These are phyloP conservation scores for Cladophialophora psammophila DNA, from an alignment of 2,329 filamentous ascomycete species.

Conservation along the genomic window DNA sequence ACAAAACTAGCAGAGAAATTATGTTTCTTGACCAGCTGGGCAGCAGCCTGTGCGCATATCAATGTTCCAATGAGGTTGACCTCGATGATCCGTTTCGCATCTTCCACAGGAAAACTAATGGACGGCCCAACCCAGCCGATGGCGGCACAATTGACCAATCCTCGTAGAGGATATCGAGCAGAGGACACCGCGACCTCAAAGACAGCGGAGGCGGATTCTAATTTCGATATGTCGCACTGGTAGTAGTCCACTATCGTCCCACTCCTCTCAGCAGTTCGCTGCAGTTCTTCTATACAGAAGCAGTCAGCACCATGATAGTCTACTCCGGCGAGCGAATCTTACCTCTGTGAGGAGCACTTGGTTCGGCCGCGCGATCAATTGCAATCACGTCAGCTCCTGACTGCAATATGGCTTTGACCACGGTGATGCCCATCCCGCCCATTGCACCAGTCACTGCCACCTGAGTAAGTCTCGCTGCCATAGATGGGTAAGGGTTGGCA, in stretches of 20 bases:
- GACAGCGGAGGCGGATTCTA: not conserved
- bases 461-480: not conserved
- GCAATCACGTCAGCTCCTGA: conserved; percentile 18
- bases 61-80: conserved; percentile 72
- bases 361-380: conserved; percentile 3
- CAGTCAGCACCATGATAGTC: not conserved
- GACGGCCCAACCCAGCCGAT: conserved; percentile 10
- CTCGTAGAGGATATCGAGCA: conserved; percentile 45
- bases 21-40: conserved; percentile 38
- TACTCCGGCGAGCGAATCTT: not conserved
- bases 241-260: not conserved
- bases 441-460: conserved; percentile 14
- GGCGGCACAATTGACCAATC: conserved; percentile 27
- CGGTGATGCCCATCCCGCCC: conserved; percentile 17
- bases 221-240: conserved; percentile 19
- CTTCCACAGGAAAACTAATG: conserved; percentile 63
- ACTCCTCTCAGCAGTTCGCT: not conserved
- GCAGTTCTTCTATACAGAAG: not conserved
- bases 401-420: conserved; percentile 19
- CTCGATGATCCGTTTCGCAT: conserved; percentile 66
- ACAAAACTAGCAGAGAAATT: conserved; percentile 71
- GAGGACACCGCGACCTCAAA: conserved; percentile 3
- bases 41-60: conserved; percentile 55
- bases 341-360: not conserved
- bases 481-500: not conserved